Evolutionary conservation across 257 asterid species (phyloP).

Genomic region (Nicotiana tabacum): DNA sequence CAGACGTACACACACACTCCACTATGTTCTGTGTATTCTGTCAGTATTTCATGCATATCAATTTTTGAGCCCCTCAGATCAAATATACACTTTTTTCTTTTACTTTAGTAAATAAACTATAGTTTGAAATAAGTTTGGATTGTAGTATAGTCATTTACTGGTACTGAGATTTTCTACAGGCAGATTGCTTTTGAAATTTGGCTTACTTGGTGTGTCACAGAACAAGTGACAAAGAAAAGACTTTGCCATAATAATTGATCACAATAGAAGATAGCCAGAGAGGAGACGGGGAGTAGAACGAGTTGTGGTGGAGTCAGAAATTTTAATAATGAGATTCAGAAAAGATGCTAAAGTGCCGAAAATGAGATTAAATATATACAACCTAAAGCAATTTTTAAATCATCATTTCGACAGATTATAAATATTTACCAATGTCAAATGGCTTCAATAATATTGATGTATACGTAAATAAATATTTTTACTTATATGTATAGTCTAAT

Average conservation of each 20-base stretch:
- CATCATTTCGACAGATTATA: background rate
- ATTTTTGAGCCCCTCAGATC: background rate
- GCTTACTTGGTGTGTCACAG: background rate
- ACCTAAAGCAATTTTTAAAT: background rate
- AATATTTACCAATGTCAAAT: no score
- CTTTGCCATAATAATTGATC: background rate
- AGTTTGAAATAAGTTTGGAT: background rate
- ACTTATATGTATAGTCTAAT: no score
- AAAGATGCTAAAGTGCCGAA: background rate
- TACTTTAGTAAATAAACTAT: background rate
- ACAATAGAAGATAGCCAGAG: background rate
- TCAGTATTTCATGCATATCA: conserved; percentile 6
- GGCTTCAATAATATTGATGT: no score
- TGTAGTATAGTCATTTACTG: background rate
- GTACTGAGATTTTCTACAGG: background rate
- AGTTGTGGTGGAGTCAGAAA: background rate
- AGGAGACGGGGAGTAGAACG: background rate
- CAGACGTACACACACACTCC: background rate
- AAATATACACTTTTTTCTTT: background rate
- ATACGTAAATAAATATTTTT: no score
- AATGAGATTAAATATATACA: background rate
- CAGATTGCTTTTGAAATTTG: background rate
- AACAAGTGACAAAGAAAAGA: background rate
- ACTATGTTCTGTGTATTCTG: conserved; percentile 8
- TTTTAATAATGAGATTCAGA: background rate